Base-by-base conservation (phyloP, 106 monocot species). In the Apostasia ramifera region DNA sequence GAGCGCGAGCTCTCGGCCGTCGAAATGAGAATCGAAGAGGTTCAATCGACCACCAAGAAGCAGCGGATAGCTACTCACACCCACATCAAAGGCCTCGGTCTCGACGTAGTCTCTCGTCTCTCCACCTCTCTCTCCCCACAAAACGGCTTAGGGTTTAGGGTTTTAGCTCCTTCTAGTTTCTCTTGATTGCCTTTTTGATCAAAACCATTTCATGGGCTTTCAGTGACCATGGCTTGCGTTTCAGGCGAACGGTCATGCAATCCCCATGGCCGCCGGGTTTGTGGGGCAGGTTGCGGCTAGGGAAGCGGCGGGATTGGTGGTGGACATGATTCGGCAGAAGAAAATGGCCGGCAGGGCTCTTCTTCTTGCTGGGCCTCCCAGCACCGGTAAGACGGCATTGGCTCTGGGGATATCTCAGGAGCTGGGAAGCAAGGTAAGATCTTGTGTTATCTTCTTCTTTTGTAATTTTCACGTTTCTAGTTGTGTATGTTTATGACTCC, bases 301-400 rank as follows among this genome's bases (percentile, higher is more conserved):
- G 68, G 92, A 98, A 75, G 92, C 92, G 13, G 78, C 87, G 48
- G 97, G 97, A 5, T 75, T 98, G 45, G 97, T 98, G 12, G 97
- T 92, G 61, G 97, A 97, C 56, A 97, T 97, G 89, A 97, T 97
- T 40, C 86, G 97, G 47, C 89, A 87, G 78, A 97, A 98, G 81
- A 98, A 98, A 79, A 98, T 98, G 97, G 97, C 97, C 6, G 97
- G 97, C 1, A 57, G 87, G 51, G 97, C 97, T 4, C 82, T 97
- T 15, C 80, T 97, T 13, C 77, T 97, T 8, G 92, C 92, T 2
- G 97, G 92, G 2, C 92, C 97, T 12, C 97, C 97, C 45, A 92
- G 89, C 73, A 92, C 97, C 0, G 97, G 97, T 2, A 98, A 98
- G 73, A 98, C 97, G 14, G 97, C 97, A 26, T 58, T 98, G n/a